Evolutionary conservation across 2,329 filamentous ascomycete genomes (phyloP).

Genomic region (Cytospora schulzeri): DNA sequence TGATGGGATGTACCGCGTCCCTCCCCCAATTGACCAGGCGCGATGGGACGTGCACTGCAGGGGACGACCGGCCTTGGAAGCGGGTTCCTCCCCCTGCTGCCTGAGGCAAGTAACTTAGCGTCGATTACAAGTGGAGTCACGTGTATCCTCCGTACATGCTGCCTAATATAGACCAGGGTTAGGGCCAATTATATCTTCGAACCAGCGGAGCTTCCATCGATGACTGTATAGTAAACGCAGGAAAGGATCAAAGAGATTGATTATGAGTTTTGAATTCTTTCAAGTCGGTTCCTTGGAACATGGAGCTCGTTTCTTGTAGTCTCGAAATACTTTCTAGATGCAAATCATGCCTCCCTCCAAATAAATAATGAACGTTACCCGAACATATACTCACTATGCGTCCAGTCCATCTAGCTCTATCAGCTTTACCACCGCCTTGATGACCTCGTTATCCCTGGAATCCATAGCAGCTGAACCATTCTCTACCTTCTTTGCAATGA

Average conservation of each 20-base stretch:
- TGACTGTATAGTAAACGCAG: not conserved
- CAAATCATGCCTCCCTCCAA: not conserved
- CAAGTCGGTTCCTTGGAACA: not conserved
- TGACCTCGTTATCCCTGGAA: constrained; percentile 64
- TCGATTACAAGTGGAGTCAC: not conserved
- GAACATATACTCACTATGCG: constrained; percentile 41
- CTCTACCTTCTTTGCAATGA: constrained; percentile 80
- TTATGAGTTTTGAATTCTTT: not conserved
- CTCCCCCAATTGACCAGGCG: constrained; percentile 24
- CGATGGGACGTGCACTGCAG: constrained; percentile 27
- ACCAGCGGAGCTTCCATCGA: too few relatives aligned
- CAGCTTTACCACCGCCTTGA: constrained; percentile 75
- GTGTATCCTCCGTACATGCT: not conserved
- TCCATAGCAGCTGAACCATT: constrained; percentile 60
- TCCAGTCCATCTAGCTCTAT: constrained; percentile 91
- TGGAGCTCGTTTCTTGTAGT: not conserved
- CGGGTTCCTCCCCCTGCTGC: constrained; percentile 14
- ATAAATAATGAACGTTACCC: not conserved
- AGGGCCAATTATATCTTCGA: not conserved
- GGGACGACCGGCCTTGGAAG: not conserved
- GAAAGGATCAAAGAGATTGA: not conserved
- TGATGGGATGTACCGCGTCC: constrained; percentile 18
- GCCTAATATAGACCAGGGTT: too few relatives aligned
- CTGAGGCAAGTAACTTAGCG: constrained; percentile 22
- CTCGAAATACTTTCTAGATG: not conserved